These are phyloP conservation scores for Malus hybrid DNA, from an alignment of 331 rosid genomes.

Conservation along the genomic window DNA sequence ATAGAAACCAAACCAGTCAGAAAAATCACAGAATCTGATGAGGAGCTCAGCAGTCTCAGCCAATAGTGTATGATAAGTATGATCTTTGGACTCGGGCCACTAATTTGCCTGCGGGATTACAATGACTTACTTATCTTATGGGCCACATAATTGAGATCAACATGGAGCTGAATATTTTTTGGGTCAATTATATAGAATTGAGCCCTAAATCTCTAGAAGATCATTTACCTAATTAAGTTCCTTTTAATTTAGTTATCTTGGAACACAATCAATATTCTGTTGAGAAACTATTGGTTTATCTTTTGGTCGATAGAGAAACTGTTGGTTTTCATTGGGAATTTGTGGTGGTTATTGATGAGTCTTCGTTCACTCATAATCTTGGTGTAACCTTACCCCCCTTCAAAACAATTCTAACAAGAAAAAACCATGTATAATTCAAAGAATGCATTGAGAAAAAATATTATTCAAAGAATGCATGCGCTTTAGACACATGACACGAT, in stretches of 20 bases:
- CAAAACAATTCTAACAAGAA: background rate
- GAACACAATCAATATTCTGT: background rate
- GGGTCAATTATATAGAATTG: background rate
- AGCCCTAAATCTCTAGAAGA: background rate
- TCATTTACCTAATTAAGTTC: background rate
- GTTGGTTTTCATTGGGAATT: background rate
- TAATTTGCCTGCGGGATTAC: background rate
- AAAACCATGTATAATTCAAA: background rate
- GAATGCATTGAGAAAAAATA: background rate
- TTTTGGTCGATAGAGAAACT: background rate
- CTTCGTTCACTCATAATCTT: background rate
- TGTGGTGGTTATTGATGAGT: background rate
- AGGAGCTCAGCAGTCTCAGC: background rate
- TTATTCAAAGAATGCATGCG: background rate
- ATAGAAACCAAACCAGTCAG: background rate
- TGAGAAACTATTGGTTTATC: background rate
- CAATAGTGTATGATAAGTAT: background rate
- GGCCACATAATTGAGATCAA: background rate
- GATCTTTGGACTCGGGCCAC: background rate
- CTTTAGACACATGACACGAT: background rate
- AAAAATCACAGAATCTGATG: background rate
- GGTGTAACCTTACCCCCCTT: background rate
- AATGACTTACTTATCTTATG: background rate
- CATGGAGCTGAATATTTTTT: background rate
- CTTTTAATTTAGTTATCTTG: background rate